These are phyloP conservation scores for Ophiocordyceps camponoti-saundersi DNA, from an alignment of 2,329 filamentous ascomycete species.

Conservation along the genomic window DNA sequence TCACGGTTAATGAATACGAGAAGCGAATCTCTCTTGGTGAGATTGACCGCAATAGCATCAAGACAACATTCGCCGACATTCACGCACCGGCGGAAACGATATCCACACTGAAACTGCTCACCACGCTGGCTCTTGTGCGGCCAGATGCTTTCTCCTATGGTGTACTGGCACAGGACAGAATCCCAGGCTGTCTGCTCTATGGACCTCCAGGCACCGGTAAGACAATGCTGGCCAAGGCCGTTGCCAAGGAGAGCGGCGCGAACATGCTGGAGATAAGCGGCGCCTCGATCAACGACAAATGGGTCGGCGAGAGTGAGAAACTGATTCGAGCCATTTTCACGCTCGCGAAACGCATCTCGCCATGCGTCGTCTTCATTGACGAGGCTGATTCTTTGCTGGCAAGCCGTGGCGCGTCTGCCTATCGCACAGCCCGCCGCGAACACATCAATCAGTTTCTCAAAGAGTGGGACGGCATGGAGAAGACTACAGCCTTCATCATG, in stretches of 20 bases:
- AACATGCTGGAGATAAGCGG: slow-evolving; percentile 77
- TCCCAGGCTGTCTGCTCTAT: slow-evolving; percentile 76
- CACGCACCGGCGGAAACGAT: slow-evolving; percentile 70
- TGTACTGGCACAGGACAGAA: slow-evolving; percentile 77
- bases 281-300: slow-evolving; percentile 89
- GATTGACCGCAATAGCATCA: slow-evolving; percentile 64
- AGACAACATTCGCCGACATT: slow-evolving; percentile 75
- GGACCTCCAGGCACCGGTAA: slow-evolving; percentile 73
- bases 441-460: slow-evolving; percentile 93
- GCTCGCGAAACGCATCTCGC: slow-evolving; percentile 76
- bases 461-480: slow-evolving; percentile 85
- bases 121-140: slow-evolving; percentile 67
- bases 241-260: slow-evolving; percentile 50
- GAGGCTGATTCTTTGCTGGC: slow-evolving; percentile 90
- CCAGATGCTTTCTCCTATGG: slow-evolving; percentile 96
- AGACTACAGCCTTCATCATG: slow-evolving; percentile 86
- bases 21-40: slow-evolving; percentile 69
- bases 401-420: slow-evolving; percentile 48
- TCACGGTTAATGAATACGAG: slow-evolving; percentile 57
- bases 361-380: slow-evolving; percentile 91
- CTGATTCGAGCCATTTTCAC: slow-evolving; percentile 86
- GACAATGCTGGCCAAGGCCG: slow-evolving; percentile 51
- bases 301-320: slow-evolving; percentile 90
- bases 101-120: slow-evolving; percentile 75
- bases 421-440: slow-evolving; percentile 61